Evolutionary conservation across 106 monocot genomes (phyloP), one percentile per base, ranked within the genome.

Genomic region (Dioscorea alata): DNA sequence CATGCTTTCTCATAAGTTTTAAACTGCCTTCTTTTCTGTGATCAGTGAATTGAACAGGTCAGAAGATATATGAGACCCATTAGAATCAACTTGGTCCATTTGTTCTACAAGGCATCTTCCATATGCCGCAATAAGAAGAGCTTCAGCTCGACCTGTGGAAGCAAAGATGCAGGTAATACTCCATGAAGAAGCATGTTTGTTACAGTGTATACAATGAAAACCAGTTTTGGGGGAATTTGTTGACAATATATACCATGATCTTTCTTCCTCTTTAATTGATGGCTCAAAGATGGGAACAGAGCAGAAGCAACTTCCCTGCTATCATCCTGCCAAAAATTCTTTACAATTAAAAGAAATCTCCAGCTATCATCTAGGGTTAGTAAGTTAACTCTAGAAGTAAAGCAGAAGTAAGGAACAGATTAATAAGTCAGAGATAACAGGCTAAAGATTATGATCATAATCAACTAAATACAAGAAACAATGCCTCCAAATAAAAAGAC

Each of bases 111-210:
- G 71, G 60, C 81, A 81, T 73, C 77, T 92, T 14, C 87, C 97
- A 80, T 87, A 90, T 23, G 92, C 97, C n/a, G 97, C 97, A 70
- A 99, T 90, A 34, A 99, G 85, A 83, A 99, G 92, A 66, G 97
- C 92, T 75, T 99, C 92, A 33, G 97, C 97, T 68, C 97, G 84
- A 14, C 97, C 97, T 99, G 79, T 17, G 74, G 20, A 16, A 82
- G 65, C 0, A 50, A 13, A 49, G 22, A 53, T 63, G 23, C 23
- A 60, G 20, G 3, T 6, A 28, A 57, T 14, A 49, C 7, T 12
- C 19, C 4, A 33, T 17, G 5, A 10, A 59, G 33, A 60, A 34
- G 1, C 15, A 68, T 21, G 13, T 21, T 28, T 18, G 13, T 7
- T 74, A 10, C 9, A 34, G 34, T 22, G 10, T 35, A 34, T 12